Base-by-base conservation (phyloP, 2,329 filamentous ascomycete species). In the Arthrobotrys iridis region DNA sequence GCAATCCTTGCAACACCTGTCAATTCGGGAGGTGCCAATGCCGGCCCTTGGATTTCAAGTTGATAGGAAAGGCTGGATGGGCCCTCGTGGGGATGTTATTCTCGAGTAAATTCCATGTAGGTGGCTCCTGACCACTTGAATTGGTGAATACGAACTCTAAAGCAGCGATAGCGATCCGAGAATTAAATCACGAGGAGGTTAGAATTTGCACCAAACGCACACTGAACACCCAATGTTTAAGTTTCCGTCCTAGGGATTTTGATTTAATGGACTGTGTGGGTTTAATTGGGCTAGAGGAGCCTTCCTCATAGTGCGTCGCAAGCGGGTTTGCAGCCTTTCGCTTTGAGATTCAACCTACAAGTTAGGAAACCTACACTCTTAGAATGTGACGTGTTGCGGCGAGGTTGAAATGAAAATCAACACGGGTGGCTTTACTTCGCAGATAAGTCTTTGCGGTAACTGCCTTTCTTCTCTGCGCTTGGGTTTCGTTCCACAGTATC, bases 291-390 rank as follows among this genome's bases (percentile, higher is more conserved):
- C n/a, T 33, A 55, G 30, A 55, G 50, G 37, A 30, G 30, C 1
- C 43, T 59, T 59, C 37, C 35, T 59, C 55, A 59, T 43, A 35
- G 18, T 41, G 55, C 26, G 55, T 59, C 55, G 55, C 37, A 59
- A 59, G 20, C 18, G 13, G 11, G 20, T 30, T 43, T 43, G 55
- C 55, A 59, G 55, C 52, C 52, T 58, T n/a, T 37, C 18, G 10
- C 33, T 24, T 3, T 15, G 2, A n/a, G 40, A 10, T 58, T 58
- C 30, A 40, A 26, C 55, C 55, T 59, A 30, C 55, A 59, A 1
- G 30, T 55, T 5, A 20, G 30, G 18, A 55, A 37, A 55, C 50
- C 28, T 30, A 24, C 37, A 43, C 35, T n/a, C 55, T 43, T 35
- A 35, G 33, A 35, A 59, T 59, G 15, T 59, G 55, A 59, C 55